Percentiles rank a stretch among this genome's conserved stretches.
phyloP scores from a whole-genome alignment of 164 flowering plant species.

The Magnolia kwangsiensis region DNA sequence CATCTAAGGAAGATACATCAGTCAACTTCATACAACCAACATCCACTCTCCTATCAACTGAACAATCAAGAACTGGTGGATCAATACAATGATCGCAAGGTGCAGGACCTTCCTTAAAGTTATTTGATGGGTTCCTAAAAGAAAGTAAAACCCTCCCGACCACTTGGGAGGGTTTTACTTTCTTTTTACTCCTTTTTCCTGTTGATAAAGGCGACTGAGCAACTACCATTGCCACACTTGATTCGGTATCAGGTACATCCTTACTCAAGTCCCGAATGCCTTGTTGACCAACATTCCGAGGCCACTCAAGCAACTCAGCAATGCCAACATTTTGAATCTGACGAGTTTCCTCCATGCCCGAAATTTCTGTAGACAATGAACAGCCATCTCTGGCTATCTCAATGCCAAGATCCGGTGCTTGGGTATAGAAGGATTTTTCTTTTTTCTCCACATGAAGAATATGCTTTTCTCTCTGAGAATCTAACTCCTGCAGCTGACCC shows the following conservation, averaged over 20 bases:
- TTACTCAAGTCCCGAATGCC: conserved; percentile 27
- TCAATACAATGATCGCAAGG: conserved; percentile 39
- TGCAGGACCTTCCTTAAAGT: conserved; percentile 39
- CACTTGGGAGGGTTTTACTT: conserved; percentile 31
- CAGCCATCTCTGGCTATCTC: conserved; percentile 55
- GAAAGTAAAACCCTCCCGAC: conserved; percentile 9
- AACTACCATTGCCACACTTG: conserved; percentile 20
- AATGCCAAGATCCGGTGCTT: conserved; percentile 63
- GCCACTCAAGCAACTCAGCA: conserved; percentile 26
- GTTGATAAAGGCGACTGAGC: conserved; percentile 30
- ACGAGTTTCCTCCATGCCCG: conserved; percentile 36
- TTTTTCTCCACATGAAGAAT: conserved; percentile 33
- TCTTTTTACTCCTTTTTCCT: conserved; percentile 56
- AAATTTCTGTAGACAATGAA: conserved; percentile 42
- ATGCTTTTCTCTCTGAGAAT: conserved; percentile 33
- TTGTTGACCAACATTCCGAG: conserved; percentile 39
- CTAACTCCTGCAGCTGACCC: conserved; percentile 46
- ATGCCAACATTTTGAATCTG: conserved; percentile 37
- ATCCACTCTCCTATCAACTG: conserved; percentile 43
- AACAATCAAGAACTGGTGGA: conserved; percentile 37
- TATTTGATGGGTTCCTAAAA: conserved; percentile 39
- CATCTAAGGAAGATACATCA: conserved; percentile 38
- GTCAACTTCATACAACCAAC: conserved; percentile 29
- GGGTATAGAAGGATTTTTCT: conserved; percentile 67
- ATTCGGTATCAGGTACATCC: conserved; percentile 27